Conservation (phyloP, 176 grass and related monocot species). For the Poa pratensis region DNA sequence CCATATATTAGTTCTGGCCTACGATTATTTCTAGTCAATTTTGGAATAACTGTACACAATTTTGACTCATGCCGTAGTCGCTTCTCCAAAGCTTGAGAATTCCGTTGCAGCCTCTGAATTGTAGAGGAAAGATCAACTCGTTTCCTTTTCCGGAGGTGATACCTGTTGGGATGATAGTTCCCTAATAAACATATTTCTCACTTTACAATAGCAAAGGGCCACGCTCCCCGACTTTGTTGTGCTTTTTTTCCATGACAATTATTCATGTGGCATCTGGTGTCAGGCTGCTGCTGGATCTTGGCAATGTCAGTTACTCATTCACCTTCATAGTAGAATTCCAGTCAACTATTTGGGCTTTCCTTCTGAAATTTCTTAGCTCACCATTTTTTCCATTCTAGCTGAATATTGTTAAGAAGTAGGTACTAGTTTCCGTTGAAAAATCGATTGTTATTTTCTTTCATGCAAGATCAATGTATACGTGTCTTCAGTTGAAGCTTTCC, state of each 20-base stretch:
- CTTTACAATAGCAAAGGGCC: too few species aligned
- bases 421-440: neutral
- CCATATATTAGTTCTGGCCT: neutral
- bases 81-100: conserved; percentile 16
- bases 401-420: too few species aligned
- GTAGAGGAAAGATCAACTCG: conserved; percentile 29
- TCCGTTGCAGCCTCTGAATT: conserved; percentile 19
- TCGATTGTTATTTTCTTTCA: neutral
- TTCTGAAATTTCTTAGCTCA: too few species aligned
- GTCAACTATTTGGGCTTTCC: too few species aligned
- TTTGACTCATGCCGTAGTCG: conserved; percentile 29
- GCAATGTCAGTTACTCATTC: too few species aligned
- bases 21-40: neutral
- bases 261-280: too few species aligned
- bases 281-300: too few species aligned
- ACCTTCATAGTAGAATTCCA: too few species aligned
- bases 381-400: too few species aligned
- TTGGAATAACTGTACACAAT: conserved; percentile 36
- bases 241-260: too few species aligned
- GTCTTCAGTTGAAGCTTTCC: neutral
- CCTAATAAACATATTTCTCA: neutral
- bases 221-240: too few species aligned
- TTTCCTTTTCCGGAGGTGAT: neutral
- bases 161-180: neutral
- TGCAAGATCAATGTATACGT: neutral